A percentile compares a stretch with the other conserved stretches of the same genome.
Evolutionary conservation across 2,329 filamentous ascomycete genomes (phyloP).

Genomic region (Trichoderma harzianum): DNA sequence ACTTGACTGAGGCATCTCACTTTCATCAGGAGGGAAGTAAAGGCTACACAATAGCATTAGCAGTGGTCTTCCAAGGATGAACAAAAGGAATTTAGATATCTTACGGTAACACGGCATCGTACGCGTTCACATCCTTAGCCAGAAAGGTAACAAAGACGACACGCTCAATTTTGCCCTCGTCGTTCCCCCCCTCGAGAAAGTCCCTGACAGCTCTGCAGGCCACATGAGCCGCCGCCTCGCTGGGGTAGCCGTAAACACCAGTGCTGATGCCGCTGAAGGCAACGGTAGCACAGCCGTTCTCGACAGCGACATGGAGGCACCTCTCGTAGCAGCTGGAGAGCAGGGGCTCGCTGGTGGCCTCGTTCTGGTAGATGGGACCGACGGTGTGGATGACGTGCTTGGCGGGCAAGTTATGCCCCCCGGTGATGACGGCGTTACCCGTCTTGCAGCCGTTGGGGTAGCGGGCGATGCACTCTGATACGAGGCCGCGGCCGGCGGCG

Average conservation of each 20-base stretch:
- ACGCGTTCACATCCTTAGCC: conserved; percentile 71
- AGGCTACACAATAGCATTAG: background rate
- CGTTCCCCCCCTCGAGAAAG: conserved; percentile 51
- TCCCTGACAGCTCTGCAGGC: conserved; percentile 59
- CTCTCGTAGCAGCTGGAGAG: conserved; percentile 64
- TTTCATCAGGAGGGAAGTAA: background rate
- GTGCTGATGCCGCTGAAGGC: conserved; percentile 86
- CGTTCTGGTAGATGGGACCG: conserved; percentile 68
- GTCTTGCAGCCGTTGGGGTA: conserved; percentile 69
- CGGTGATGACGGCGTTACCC: conserved; percentile 79
- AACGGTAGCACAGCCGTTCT: conserved; percentile 64
- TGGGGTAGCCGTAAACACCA: conserved; percentile 86
- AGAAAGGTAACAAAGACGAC: conserved; percentile 86
- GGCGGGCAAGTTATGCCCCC: conserved; percentile 71
- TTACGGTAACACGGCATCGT: conserved; percentile 69
- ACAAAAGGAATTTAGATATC: background rate
- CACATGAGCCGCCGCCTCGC: conserved; percentile 64
- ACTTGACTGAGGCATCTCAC: background rate
- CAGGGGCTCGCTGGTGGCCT: conserved; percentile 44
- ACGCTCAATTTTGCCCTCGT: conserved; percentile 53
- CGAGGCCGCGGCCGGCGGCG: conserved; percentile 68
- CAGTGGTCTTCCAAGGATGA: background rate
- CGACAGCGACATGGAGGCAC: conserved; percentile 68
- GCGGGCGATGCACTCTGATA: conserved; percentile 66
- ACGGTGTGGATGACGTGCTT: conserved; percentile 85